These are phyloP conservation scores for Penicillium fuscoglaucum DNA, from an alignment of 2,329 filamentous ascomycete species.

Conservation along the genomic window DNA sequence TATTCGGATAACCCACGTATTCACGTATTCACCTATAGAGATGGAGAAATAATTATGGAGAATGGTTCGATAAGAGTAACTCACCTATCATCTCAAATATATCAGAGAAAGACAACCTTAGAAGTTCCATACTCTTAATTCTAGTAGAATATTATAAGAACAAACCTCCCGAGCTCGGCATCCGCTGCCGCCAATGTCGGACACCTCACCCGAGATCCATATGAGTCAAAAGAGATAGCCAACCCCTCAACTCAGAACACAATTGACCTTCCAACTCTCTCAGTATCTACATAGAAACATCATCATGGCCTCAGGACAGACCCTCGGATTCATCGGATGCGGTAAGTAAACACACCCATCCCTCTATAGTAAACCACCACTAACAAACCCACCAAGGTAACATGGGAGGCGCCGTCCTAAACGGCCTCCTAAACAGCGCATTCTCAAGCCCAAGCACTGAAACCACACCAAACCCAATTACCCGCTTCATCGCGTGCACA, in stretches of 20 bases:
- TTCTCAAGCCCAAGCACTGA: conserved; percentile 11
- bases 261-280: not conserved
- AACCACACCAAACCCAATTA: conserved; percentile 8
- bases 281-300: not conserved
- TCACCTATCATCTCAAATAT: not conserved
- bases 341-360: conserved; percentile 9
- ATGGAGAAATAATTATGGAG: not conserved
- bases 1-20: not conserved
- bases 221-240: not conserved
- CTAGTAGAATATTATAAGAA: not conserved
- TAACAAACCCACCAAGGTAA: conserved; percentile 30
- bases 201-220: conserved; percentile 1
- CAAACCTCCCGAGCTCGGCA: not conserved
- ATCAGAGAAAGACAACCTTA: not conserved
- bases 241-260: not conserved
- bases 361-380: not conserved
- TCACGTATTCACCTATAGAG: too few species aligned
- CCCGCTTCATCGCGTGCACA: conserved; percentile 44
- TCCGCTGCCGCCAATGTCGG: not conserved
- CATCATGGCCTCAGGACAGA: conserved; percentile 12
- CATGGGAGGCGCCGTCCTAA: conserved; percentile 39
- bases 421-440: conserved; percentile 31
- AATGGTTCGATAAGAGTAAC: not conserved
- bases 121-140: too few species aligned
- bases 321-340: conserved; percentile 25